Conservation (phyloP, 768 basidiomycete species). For the Lactifluus hygrophoroides region DNA sequence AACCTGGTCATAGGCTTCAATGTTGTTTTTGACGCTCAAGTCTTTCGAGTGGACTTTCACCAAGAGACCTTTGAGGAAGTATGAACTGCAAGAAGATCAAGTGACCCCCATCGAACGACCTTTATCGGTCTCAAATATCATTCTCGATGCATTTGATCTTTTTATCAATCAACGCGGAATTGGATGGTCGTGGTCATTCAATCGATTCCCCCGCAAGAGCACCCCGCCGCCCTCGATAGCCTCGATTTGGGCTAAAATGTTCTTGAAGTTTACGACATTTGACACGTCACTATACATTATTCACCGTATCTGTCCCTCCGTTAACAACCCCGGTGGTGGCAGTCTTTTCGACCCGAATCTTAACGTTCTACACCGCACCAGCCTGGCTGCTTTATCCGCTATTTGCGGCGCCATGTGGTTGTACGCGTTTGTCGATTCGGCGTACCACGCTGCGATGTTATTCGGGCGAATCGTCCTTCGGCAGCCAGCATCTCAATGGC, state of each 20-base stretch:
- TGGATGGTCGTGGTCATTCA: slow-evolving; percentile 15
- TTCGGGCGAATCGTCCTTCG: slow-evolving; percentile 25
- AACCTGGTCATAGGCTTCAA: not conserved
- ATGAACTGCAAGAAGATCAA: not conserved
- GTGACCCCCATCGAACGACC: not conserved
- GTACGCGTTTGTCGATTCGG: slow-evolving; percentile 14
- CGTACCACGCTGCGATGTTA: slow-evolving; percentile 23
- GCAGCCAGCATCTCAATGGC: slow-evolving; percentile 28
- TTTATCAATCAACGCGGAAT: slow-evolving; percentile 11
- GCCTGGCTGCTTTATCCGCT: not conserved
- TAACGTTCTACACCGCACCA: not conserved
- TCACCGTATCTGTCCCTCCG: not conserved
- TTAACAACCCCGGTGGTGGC: not conserved
- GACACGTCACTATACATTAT: not conserved
- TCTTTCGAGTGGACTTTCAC: slow-evolving; percentile 11
- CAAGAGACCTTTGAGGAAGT: not conserved
- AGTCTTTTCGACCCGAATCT: slow-evolving; percentile 1
- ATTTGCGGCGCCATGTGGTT: slow-evolving; percentile 7
- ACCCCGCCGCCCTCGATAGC: not conserved
- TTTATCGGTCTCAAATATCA: not conserved
- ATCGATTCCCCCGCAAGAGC: not conserved
- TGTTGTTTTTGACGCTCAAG: not conserved
- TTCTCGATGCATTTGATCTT: slow-evolving; percentile 11
- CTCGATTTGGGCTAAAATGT: not conserved
- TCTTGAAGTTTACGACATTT: not conserved